These are phyloP conservation scores for Murraya koenigii DNA, from an alignment of 345 rosid species.

Conservation along the genomic window DNA sequence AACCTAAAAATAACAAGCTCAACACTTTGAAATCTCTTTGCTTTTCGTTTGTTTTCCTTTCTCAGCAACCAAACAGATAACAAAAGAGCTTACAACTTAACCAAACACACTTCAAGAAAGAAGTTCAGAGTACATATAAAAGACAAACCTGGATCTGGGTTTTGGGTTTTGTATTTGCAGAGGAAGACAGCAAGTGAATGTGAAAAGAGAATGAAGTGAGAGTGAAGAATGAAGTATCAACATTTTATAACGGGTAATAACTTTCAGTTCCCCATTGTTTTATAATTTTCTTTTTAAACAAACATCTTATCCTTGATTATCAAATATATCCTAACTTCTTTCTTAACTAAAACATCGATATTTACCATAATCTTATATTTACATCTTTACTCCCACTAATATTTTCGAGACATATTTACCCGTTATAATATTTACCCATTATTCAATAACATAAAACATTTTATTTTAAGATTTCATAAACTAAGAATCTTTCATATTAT, in stretches of 20 bases:
- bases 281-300: too few relatives aligned
- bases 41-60: slow-evolving; percentile 5
- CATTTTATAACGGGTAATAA: too few relatives aligned
- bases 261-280: neutral
- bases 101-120: slow-evolving; percentile 6
- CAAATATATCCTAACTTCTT: neutral
- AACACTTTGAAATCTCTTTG: slow-evolving; percentile 1
- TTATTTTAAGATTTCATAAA: too few relatives aligned
- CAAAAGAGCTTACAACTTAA: slow-evolving; percentile 4
- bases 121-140: neutral
- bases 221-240: neutral
- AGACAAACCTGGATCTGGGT: slow-evolving; percentile 65
- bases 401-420: too few relatives aligned
- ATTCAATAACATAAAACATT: too few relatives aligned
- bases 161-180: slow-evolving; percentile 9
- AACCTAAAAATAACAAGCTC: slow-evolving; percentile 12
- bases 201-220: neutral
- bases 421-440: too few relatives aligned
- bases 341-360: too few relatives aligned
- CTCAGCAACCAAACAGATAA: slow-evolving; percentile 19
- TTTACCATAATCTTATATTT: too few relatives aligned
- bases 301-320: neutral
- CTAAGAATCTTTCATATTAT: too few relatives aligned
- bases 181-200: slow-evolving; percentile 13
- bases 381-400: too few relatives aligned